Base-by-base conservation (phyloP, 2,329 filamentous ascomycete species). In the Talaromyces sp. region DNA sequence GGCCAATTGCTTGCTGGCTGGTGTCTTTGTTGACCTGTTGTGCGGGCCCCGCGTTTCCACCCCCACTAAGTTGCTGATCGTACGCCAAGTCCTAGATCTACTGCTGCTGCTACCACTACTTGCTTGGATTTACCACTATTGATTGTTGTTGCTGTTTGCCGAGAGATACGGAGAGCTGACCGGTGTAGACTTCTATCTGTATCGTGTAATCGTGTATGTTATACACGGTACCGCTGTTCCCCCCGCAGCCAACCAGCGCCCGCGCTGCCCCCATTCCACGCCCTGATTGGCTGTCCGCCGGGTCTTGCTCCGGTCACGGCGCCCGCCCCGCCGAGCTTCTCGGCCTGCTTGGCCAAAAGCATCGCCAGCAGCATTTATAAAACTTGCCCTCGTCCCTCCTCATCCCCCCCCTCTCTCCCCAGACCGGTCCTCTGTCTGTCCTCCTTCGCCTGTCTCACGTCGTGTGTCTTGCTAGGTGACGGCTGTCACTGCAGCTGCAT, bases 241-340 rank as follows among this genome's bases (percentile, higher is more conserved):
- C n/a, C 5, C 6, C 31, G 8, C 40, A 50, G 56, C 60, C 60
- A 50, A 52, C 18, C 52, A 60, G 47, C 30, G 23, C 34, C 36
- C 60, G 5, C 55, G n/a, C 8, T 28, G 27, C 52, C 28, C 10
- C 23, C 33, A 34, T 33, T 12, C 5, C 16, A 12, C 52, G 8
- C 7, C 30, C 14, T 31, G 27, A 53, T 53, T 53, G 50, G 50
- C 44, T 9, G 18, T 31, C 52, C 18, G n/a, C 54, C 56, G 53
- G 61, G 47, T 57, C 44, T 50, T 42, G 47, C 61, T 63, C 61
- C 61, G 61, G 61, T 63, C 58, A 60, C 61, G 61, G 61, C 61
- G 61, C 30, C 61, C 58, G 61, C 61, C 61, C 61, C 61, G 61
- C 61, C 42, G 34, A 56, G 36, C 27, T 47, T 47, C 54, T 56